phyloP scores from a whole-genome alignment of 2,329 filamentous ascomycete genomes.

The Helotiales sp. region DNA sequence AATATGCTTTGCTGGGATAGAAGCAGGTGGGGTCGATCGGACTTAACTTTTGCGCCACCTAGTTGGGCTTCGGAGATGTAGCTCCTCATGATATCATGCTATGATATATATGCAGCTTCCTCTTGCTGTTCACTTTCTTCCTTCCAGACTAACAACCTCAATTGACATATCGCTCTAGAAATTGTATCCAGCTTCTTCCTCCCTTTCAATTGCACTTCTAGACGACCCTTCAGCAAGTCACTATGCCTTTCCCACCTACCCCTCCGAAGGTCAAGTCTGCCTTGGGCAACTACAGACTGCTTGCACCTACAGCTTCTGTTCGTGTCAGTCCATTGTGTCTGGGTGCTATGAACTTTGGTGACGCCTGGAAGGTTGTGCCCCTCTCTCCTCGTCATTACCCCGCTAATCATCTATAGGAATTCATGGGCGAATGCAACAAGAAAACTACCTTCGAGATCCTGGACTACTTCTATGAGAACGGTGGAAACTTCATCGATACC shows the following conservation, averaged over 20 bases:
- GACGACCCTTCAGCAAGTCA: constrained; percentile 9
- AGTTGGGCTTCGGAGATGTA: background rate
- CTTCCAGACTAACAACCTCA: background rate
- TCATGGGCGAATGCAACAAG: constrained; percentile 66
- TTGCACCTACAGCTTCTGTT: constrained; percentile 64
- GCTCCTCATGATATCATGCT: constrained; percentile 6
- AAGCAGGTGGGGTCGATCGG: background rate
- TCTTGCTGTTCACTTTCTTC: background rate
- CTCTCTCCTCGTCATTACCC: too few relatives aligned
- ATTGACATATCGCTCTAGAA: too few relatives aligned
- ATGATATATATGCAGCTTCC: background rate
- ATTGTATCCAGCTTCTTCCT: too few relatives aligned
- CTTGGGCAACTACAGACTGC: constrained; percentile 63
- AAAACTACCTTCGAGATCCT: constrained; percentile 55
- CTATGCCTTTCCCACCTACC: constrained; percentile 21
- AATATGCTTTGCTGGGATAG: background rate
- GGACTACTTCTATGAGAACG: constrained; percentile 54
- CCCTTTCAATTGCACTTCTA: too few relatives aligned
- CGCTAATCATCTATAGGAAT: constrained; percentile 39
- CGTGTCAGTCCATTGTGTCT: constrained; percentile 68
- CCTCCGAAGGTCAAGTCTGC: constrained; percentile 51
- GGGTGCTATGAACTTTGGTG: constrained; percentile 65
- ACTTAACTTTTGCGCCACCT: background rate
- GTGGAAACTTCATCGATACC: constrained; percentile 71
- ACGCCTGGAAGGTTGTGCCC: constrained; percentile 44